A percentile compares a stretch with the other conserved stretches of the same genome.
These are phyloP conservation scores for Colletotrichum gloeosporioides DNA, from an alignment of 2,329 filamentous ascomycete genomes.

Conservation along the genomic window DNA sequence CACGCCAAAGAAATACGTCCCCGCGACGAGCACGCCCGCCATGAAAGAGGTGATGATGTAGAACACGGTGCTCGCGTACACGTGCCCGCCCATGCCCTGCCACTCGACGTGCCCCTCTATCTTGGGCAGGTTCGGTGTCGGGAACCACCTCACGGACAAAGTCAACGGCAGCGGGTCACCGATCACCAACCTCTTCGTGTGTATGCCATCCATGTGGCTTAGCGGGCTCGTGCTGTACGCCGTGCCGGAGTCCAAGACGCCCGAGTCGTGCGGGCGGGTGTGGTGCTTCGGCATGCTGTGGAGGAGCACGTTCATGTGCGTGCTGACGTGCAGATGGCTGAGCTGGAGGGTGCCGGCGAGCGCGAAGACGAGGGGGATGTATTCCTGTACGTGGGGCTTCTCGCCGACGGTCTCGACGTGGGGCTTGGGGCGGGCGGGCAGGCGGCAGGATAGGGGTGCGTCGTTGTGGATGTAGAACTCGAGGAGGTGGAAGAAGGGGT, in stretches of 20 bases:
- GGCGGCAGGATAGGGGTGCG: constrained; percentile 87
- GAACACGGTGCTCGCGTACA: constrained; percentile 68
- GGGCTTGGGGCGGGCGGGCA: constrained; percentile 75
- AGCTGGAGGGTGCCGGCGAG: constrained; percentile 87
- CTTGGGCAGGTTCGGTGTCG: constrained; percentile 72
- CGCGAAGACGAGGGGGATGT: constrained; percentile 87
- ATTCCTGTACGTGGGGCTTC: constrained; percentile 57
- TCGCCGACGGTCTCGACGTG: constrained; percentile 62
- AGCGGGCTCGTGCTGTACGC: constrained; percentile 85
- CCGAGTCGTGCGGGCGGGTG: constrained; percentile 68
- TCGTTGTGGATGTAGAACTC: constrained; percentile 99
- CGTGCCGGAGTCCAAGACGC: constrained; percentile 84
- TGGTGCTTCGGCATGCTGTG: constrained; percentile 72
- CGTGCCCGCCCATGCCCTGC: constrained; percentile 68
- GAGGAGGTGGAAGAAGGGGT: constrained; percentile 85
- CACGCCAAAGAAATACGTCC: constrained; percentile 66
- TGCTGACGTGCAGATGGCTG: constrained; percentile 89
- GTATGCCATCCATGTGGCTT: constrained; percentile 59
- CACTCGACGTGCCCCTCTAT: constrained; percentile 70
- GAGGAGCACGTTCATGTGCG: constrained; percentile 86
- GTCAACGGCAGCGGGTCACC: constrained; percentile 82
- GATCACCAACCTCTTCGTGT: constrained; percentile 76
- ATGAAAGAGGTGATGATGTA: constrained; percentile 65
- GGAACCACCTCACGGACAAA: constrained; percentile 89
- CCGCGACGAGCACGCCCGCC: constrained; percentile 58